Base-by-base conservation (phyloP, 805 yeast species). In the Wickerhamiella lipophila region DNA sequence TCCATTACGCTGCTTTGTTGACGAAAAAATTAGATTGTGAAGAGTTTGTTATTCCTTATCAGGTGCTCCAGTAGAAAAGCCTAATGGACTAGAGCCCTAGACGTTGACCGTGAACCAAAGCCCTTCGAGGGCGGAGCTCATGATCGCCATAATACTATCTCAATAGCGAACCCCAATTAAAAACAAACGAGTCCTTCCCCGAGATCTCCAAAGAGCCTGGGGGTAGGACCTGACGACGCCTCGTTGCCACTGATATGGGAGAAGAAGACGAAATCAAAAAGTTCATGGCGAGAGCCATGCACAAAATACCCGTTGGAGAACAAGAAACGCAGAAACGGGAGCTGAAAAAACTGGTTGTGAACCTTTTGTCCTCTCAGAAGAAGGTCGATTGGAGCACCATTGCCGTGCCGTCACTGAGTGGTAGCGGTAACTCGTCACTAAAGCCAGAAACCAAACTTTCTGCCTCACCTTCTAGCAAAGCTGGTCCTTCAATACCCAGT, bases 371-470 rank as follows among this genome's bases (percentile, higher is more conserved):
- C 13, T 40, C 43, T 6, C 3, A 15, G 12, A 6, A 25, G 13
- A 21, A 21, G 9, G 43, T 40, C 15, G 43, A 40, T n/a, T 40
- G 43, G 43, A 40, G 30, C 22, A 40, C 29, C 3, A 23, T 23
- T 5, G 5, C 43, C 18, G 21, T n/a, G 38, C 38, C 38, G 5
- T 6, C 11, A 16, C 11, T 19, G n/a, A 29, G 32, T 13, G 32
- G 13, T 13, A 29, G 32, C 11, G 11, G 11, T 7, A 9, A 11
- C 9, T 9, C 19, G 8, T 4, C 4, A 32, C 11, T 7, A 13
- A 32, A 32, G 38, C 18, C 38, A 16, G 19, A 32, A 15, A 32
- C n/a, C n/a, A n/a, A n/a, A n/a, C n/a, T n/a, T n/a, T n/a, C n/a
- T n/a, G n/a, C n/a, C n/a, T n/a, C n/a, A n/a, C n/a, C n/a, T n/a